Percentiles rank a stretch among this genome's conserved stretches.
Conservation (phyloP, 495 filamentous ascomycete species). For the Collariella sp. region DNA sequence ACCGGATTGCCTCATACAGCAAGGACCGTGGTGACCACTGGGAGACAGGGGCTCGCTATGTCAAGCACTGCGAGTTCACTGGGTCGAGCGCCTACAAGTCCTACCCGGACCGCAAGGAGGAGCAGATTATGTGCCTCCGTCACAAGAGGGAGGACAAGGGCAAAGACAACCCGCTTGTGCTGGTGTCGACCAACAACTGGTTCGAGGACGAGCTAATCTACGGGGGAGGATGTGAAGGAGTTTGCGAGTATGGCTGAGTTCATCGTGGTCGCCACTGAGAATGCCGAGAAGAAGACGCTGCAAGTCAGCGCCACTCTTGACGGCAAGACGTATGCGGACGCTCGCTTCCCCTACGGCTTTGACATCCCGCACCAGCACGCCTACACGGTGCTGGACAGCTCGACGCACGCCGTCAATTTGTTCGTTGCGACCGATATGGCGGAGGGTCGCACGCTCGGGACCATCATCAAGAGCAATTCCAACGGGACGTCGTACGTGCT, state of each 20-base stretch:
- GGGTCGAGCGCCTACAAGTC: constrained; percentile 50
- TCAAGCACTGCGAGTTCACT: constrained; percentile 75
- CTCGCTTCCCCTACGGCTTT: constrained; percentile 76
- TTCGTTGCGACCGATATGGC: constrained; percentile 67
- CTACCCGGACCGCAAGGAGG: constrained; percentile 54
- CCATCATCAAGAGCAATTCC: constrained; percentile 92
- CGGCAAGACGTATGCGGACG: constrained; percentile 69
- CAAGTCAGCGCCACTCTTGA: constrained; percentile 76
- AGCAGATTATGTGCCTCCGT: constrained; percentile 76
- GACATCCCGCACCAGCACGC: constrained; percentile 61
- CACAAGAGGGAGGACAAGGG: constrained; percentile 55
- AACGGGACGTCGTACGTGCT: constrained; percentile 92
- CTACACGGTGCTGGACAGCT: constrained; percentile 90
- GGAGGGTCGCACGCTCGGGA: constrained; percentile 60
- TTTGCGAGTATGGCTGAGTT: constrained; percentile 94
- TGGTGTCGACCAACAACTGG: constrained; percentile 67
- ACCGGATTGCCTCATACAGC: constrained; percentile 59
- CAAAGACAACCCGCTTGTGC: constrained; percentile 52
- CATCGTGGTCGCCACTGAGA: constrained; percentile 75
- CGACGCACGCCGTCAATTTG: constrained; percentile 84
- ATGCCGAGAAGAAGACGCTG: constrained; percentile 55
- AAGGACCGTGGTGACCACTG: constrained; percentile 70
- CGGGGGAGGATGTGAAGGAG: constrained; percentile 61
- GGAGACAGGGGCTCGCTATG: constrained; percentile 57
- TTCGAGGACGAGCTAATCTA: constrained; percentile 52